A percentile compares a stretch with the other conserved stretches of the same genome.
phyloP scores from a whole-genome alignment of 345 rosid genomes.

The Eucalyptus dawsonii region DNA sequence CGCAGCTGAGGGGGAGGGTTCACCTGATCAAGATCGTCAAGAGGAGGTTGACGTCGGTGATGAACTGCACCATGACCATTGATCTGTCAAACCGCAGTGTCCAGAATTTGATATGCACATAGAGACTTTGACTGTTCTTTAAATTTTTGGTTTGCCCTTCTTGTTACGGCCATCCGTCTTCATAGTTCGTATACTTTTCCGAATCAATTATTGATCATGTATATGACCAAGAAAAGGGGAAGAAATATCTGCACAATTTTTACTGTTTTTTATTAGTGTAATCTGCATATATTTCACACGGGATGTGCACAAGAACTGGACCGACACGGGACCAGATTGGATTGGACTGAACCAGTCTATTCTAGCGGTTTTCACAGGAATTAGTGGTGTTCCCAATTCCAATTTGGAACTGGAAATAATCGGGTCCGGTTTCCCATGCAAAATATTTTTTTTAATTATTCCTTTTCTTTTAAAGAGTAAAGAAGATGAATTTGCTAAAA shows the following conservation, averaged over 20 bases:
- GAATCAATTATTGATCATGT: not conserved
- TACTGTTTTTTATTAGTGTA: too few relatives aligned
- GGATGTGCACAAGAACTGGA: too few relatives aligned
- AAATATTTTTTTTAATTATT: not conserved
- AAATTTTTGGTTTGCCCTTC: not conserved
- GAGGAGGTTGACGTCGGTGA: not conserved
- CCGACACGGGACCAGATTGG: too few relatives aligned
- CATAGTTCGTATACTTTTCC: not conserved
- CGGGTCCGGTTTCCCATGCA: fast-evolving
- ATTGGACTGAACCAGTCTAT: too few relatives aligned
- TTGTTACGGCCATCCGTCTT: not conserved
- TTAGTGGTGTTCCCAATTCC: not conserved
- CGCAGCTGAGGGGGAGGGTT: not conserved
- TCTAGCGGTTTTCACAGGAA: too few relatives aligned
- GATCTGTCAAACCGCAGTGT: too few relatives aligned
- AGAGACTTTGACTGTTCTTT: not conserved
- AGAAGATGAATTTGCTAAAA: not conserved
- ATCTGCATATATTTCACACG: too few relatives aligned
- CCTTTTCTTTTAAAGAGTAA: not conserved
- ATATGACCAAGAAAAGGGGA: not conserved
- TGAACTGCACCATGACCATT: not conserved
- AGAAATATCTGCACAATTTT: too few relatives aligned
- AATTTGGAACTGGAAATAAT: not conserved
- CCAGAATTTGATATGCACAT: too few relatives aligned
- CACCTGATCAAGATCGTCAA: not conserved